These are phyloP conservation scores for Thalia dealbata DNA, from an alignment of 176 grass and related monocot species.

Conservation along the genomic window DNA sequence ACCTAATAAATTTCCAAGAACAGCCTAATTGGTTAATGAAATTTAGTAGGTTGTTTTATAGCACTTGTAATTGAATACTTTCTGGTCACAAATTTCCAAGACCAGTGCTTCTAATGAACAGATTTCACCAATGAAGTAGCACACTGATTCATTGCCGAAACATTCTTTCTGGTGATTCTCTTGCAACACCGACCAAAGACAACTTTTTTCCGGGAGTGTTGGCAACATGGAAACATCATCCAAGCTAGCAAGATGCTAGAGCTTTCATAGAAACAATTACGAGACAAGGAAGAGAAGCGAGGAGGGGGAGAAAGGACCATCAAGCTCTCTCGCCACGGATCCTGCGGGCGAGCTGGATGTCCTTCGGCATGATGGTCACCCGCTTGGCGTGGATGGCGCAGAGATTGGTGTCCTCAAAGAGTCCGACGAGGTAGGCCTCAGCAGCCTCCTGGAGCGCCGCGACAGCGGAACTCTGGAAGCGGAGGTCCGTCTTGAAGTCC, in stretches of 20 bases:
- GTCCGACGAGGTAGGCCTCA: slow-evolving; percentile 55
- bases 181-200: no score
- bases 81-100: no score
- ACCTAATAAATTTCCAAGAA: no score
- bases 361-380: slow-evolving; percentile 72
- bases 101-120: no score
- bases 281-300: background rate
- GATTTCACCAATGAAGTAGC: no score
- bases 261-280: no score
- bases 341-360: slow-evolving; percentile 49
- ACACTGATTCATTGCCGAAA: no score
- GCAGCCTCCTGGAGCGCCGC: slow-evolving; percentile 56
- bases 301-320: background rate
- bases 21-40: no score
- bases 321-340: slow-evolving; percentile 56
- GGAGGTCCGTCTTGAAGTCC: slow-evolving; percentile 69
- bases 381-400: slow-evolving; percentile 65
- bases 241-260: background rate
- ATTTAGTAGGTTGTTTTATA: no score
- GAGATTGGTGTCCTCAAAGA: slow-evolving; percentile 74
- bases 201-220: background rate
- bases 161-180: no score
- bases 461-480: slow-evolving; percentile 58
- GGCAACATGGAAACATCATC: background rate
- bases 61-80: no score